Conservation (phyloP, 805 yeast species). For the Metschnikowia continentalis region DNA sequence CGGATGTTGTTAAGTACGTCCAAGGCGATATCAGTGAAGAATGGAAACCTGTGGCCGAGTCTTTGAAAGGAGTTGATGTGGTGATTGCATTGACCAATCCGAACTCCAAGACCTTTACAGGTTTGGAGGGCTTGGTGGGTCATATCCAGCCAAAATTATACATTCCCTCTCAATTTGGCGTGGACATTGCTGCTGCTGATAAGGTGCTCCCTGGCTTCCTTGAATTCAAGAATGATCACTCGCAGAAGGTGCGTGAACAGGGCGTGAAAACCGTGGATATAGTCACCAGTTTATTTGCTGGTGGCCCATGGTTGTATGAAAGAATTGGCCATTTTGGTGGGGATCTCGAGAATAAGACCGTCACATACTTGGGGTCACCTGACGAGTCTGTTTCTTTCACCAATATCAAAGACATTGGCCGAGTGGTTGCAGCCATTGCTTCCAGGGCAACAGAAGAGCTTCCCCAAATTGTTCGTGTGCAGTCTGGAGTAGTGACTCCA, state of each 20-base stretch:
- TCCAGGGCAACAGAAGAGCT: constrained; percentile 28
- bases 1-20: constrained; percentile 38
- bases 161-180: constrained; percentile 61
- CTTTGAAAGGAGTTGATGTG: constrained; percentile 47
- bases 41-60: constrained; percentile 22
- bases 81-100: constrained; percentile 42
- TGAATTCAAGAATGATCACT: constrained; percentile 31
- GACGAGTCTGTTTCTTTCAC: constrained; percentile 17
- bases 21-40: constrained; percentile 27
- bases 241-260: constrained; percentile 33
- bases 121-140: constrained; percentile 36
- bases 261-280: constrained; percentile 48
- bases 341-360: constrained; percentile 26
- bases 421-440: constrained; percentile 37
- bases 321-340: constrained; percentile 32
- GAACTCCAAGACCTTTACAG: constrained; percentile 25
- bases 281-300: constrained; percentile 35
- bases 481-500: constrained; percentile 37
- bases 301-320: constrained; percentile 32
- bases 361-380: constrained; percentile 41
- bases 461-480: constrained; percentile 43
- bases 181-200: constrained; percentile 31
- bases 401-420: constrained; percentile 39
- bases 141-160: constrained; percentile 45
- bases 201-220: constrained; percentile 33